Evolutionary conservation across 164 flowering plant genomes (phyloP).

Genomic region (Litsea cubeba): DNA sequence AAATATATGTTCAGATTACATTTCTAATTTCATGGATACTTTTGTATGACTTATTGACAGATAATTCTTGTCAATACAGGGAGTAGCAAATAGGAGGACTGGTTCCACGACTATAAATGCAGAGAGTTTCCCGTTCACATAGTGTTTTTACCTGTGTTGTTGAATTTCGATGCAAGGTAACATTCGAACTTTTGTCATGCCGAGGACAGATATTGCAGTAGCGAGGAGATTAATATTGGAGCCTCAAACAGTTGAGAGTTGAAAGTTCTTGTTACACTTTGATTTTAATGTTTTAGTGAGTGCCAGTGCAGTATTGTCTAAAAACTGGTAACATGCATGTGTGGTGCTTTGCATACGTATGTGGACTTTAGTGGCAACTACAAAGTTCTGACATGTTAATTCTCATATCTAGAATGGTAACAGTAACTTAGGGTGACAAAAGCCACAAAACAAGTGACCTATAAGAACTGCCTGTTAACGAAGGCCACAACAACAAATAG

Average conservation of each 20-base stretch:
- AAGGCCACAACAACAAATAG: too few relatives aligned
- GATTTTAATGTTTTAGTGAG: too few relatives aligned
- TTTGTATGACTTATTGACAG: constrained; percentile 1
- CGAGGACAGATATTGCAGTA: background rate
- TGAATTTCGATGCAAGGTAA: constrained; percentile 92
- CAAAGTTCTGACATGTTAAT: too few relatives aligned
- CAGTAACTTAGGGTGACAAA: too few relatives aligned
- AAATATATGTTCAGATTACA: background rate
- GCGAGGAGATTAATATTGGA: background rate
- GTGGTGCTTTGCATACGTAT: too few relatives aligned
- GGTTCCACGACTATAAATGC: constrained; percentile 91
- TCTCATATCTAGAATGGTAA: too few relatives aligned
- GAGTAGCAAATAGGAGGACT: constrained; percentile 76
- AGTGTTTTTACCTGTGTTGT: constrained; percentile 97
- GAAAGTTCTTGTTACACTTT: too few relatives aligned
- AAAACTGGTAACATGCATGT: too few relatives aligned
- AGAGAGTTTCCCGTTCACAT: constrained; percentile 96
- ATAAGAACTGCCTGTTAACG: too few relatives aligned
- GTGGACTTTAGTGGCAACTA: too few relatives aligned
- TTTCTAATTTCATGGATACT: background rate
- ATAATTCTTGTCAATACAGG: constrained; percentile 39
- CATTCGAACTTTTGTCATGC: background rate
- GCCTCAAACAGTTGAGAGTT: background rate
- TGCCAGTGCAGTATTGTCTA: too few relatives aligned
- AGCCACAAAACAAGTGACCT: too few relatives aligned